phyloP scores from a whole-genome alignment of 1,139 yeast genomes.

The Kazachstania sp. region DNA sequence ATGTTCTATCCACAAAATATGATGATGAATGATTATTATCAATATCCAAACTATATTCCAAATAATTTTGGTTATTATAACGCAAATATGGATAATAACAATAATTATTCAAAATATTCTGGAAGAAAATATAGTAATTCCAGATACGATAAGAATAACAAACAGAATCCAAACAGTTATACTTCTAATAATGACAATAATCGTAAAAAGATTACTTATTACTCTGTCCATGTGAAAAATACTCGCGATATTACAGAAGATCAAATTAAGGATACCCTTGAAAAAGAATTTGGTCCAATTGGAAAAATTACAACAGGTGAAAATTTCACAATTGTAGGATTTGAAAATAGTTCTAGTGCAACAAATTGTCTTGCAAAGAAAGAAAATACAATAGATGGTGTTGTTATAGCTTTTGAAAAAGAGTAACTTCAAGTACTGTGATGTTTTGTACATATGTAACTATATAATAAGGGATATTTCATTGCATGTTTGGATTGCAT shows the following conservation, averaged over 20 bases:
- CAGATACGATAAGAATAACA: slow-evolving; percentile 7
- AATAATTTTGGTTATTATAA: neutral
- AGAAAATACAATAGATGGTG: slow-evolving; percentile 16
- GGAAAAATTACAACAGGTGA: slow-evolving; percentile 23
- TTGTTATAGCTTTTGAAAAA: slow-evolving; percentile 17
- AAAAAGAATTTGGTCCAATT: slow-evolving; percentile 22
- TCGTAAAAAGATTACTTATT: slow-evolving; percentile 19
- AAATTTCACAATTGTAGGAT: slow-evolving; percentile 27
- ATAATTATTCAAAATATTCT: slow-evolving; percentile 1
- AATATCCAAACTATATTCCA: neutral
- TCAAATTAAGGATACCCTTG: slow-evolving; percentile 17
- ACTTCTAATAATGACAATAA: neutral
- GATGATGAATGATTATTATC: slow-evolving; percentile 1
- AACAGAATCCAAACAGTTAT: slow-evolving; percentile 15
- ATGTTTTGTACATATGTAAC: neutral
- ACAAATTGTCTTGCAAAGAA: slow-evolving; percentile 22
- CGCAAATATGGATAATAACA: neutral
- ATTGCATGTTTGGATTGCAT: too few species aligned
- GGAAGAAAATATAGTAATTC: neutral
- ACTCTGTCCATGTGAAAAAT: slow-evolving; percentile 25
- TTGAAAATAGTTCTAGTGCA: slow-evolving; percentile 23
- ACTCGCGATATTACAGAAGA: slow-evolving; percentile 24
- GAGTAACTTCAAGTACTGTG: neutral
- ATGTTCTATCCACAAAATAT: neutral
- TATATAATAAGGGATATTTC: too few species aligned